phyloP scores from a whole-genome alignment of 805 yeast species.

The Hanseniaspora pseudoguilliermondii region DNA sequence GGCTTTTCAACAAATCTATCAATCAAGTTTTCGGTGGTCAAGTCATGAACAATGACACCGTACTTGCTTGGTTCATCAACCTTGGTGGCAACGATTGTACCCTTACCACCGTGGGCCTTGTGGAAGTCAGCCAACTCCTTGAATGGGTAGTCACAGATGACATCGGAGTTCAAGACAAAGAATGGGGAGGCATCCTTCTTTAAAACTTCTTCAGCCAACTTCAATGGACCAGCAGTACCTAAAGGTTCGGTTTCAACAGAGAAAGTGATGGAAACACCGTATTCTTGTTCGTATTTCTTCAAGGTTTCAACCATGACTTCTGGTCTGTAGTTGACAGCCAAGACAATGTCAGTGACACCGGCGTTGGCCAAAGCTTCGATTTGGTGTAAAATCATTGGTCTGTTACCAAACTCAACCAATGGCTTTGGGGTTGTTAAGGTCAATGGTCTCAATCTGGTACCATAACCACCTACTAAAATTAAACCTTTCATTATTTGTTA shows the following conservation, averaged over 20 bases:
- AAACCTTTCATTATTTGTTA: conserved; percentile 69
- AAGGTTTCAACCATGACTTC: conserved; percentile 96
- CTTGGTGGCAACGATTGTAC: conserved; percentile 98
- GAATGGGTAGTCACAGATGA: conserved; percentile 97
- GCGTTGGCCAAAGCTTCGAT: conserved; percentile 95
- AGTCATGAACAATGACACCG: conserved; percentile 98
- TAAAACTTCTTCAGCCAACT: conserved; percentile 86
- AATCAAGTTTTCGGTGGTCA: conserved; percentile 85
- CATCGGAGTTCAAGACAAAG: conserved; percentile 95
- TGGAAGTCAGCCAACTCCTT: conserved; percentile 85
- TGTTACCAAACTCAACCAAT: conserved; percentile 93
- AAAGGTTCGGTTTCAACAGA: conserved; percentile 98
- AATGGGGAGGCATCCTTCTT: conserved; percentile 93
- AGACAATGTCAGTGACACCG: conserved; percentile 95
- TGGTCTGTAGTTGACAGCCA: conserved; percentile 98
- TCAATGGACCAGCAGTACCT: conserved; percentile 98
- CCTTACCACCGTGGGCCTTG: conserved; percentile 89
- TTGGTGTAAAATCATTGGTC: conserved; percentile 98
- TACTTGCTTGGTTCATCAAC: conserved; percentile 99
- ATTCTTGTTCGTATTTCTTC: conserved; percentile 85
- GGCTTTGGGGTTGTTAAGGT: conserved; percentile 94
- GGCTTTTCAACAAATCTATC: conserved; percentile 99
- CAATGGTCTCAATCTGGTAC: conserved; percentile 98
- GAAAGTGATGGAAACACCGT: conserved; percentile 89
- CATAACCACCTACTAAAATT: conserved; percentile 98